Evolutionary conservation across 805 yeast genomes (phyloP), one percentile per base, ranked within the genome.

Genomic region (Clavispora asparagi): DNA sequence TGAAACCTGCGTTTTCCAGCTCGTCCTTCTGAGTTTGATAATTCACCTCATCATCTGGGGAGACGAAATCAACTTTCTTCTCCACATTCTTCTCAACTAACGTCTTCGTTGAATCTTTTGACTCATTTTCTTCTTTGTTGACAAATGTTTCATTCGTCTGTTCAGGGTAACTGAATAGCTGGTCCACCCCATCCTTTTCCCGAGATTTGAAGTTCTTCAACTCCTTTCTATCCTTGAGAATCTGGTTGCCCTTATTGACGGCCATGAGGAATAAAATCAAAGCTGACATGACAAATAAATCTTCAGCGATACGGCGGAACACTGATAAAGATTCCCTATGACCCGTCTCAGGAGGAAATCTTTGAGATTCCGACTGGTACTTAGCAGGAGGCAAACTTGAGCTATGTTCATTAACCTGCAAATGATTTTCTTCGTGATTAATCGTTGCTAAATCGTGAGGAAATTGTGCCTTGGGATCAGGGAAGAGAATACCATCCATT

Each of bases 271-370:
- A 57, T 1, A 62, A 43, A 16, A 73, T 44, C 8, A 76, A 63
- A 1, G 70, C 52, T 6, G 67, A 42, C 8, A 81, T 68, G 14
- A 77, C 77, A 5, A 73, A 52, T n/a, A 77, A 64, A 53, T 79
- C 82, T 53, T 80, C 85, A 44, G 73, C 57, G 5, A 74, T 58
- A 47, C 78, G 59, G 12, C 60, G 51, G 36, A 47, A 39, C 35
- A 70, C 37, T 16, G 43, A 47, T 40, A 52, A 41, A 10, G 37
- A 17, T 16, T 33, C 37, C n/a, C 37, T 33, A 4, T 16, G 12
- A 3, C 11, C 25, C 4, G 7, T 33, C 2, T 7, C 13, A 23
- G 6, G 5, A 3, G 23, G 13, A 5, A 16, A 8, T 16, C 30
- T 40, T 7, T 37, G 31, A 45, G 49, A 7, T 46, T 31, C 9